Base-by-base conservation (phyloP, 768 basidiomycete genomes). In the Podaxis sp. region DNA sequence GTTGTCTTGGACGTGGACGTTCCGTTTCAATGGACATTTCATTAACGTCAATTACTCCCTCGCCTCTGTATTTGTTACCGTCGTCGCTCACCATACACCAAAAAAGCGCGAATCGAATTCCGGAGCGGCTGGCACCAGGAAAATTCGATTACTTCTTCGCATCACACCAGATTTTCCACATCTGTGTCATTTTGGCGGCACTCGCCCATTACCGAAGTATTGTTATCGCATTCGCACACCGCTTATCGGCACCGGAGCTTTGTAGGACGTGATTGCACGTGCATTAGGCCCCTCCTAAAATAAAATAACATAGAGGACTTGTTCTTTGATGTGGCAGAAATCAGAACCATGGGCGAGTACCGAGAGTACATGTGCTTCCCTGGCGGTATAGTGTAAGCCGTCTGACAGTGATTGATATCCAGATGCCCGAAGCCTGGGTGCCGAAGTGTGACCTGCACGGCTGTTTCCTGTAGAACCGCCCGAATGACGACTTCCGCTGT, bases 91-190 rank as follows among this genome's bases (percentile, higher is more conserved):
- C 30, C 24, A 9, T 36, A 19, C 40, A 38, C 30, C 36, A 33
- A 62, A 55, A 28, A 53, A 96, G 94, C 75, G 93, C 93, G 53
- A 88, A 89, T 70, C 85, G 93, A 55, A 82, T 93, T 60, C 94
- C 93, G 49, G 94, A 96, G 69, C 80, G 86, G 42, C 75, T 87
- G 64, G 76, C 80, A 6, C 92, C 92, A 4, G 93, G 93, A 40
- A 83, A 75, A 66, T 95, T 95, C 75, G 93, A 95, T 76, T 82
- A 83, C 69, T 83, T 92, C 68, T 82, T 87, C 60, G 83, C 90
- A 0, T 93, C 90, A 19, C 95, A 96, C 77, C 92, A 96, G 74
- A 90, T 96, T 68, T 96, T 97, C 74, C 95, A 96, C 71, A 73
- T 87, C 64, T 87, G 84, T 68, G 93, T 96, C 40, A 79, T 93